A percentile compares a stretch with the other conserved stretches of the same genome.
phyloP scores from a whole-genome alignment of 805 yeast genomes.

The Metschnikowia peoriensis region DNA sequence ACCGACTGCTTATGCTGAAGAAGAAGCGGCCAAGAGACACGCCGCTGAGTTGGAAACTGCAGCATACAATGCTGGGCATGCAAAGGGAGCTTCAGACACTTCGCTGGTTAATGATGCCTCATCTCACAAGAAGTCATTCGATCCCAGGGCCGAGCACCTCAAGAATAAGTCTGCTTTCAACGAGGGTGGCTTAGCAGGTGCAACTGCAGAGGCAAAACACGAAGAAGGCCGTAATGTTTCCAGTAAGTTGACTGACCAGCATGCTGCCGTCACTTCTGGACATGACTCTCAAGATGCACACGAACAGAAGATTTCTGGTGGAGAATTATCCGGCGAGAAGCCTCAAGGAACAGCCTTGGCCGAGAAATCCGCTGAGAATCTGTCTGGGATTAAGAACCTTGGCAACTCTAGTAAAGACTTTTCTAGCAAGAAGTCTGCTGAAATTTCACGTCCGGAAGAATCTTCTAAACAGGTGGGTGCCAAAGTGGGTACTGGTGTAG shows the following conservation, averaged over 20 bases:
- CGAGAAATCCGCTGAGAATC: too few species aligned
- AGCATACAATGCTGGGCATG: constrained; percentile 20
- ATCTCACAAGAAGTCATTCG: constrained; percentile 1
- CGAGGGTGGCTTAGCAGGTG: constrained; percentile 24
- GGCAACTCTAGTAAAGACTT: background rate
- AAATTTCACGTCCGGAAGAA: background rate
- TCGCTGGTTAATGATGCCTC: background rate
- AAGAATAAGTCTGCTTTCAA: constrained; percentile 36
- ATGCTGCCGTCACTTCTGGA: background rate
- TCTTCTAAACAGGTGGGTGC: background rate
- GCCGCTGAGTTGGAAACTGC: constrained; percentile 15
- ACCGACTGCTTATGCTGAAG: constrained; percentile 20
- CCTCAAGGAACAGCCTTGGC: too few species aligned
- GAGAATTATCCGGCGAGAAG: background rate
- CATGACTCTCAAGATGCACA: background rate
- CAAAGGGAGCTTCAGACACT: constrained; percentile 11
- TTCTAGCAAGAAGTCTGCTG: background rate
- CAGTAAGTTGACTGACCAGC: background rate
- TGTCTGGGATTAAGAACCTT: background rate
- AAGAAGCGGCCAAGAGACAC: constrained; percentile 14
- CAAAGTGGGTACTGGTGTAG: background rate
- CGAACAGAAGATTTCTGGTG: background rate
- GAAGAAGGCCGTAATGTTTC: background rate
- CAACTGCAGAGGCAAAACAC: constrained; percentile 16
- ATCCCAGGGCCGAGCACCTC: constrained; percentile 26